Base-by-base conservation (phyloP, 176 grass and related monocot genomes). In the Oryza glaberrima region DNA sequence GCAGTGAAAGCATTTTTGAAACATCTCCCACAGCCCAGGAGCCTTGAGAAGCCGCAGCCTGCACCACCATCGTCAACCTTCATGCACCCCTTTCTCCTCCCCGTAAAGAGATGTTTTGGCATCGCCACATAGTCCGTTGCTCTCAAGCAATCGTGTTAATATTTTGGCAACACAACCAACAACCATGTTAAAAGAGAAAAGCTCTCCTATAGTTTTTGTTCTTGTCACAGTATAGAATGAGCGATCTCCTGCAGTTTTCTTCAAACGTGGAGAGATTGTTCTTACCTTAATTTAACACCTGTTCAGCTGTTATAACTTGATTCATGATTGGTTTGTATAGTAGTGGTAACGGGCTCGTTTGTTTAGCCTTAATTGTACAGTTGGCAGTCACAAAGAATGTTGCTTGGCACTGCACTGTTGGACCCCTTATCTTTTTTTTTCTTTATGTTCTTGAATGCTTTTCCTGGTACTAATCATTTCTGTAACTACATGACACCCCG, bases 1-100 rank as follows among this genome's bases (percentile, higher is more conserved):
- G 92, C 89, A 14, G 92, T 94, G 41, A 86, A 81, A 72, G 81
- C 92, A 80, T 94, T 94, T 76, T 60, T 91, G 22, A 94, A 89
- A 73, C 92, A 91, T 81, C 83, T 91, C 71, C 86, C 72, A 15
- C 86, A 79, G 32, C 60, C 58, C 80, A 22, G 35, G 48, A 45
- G 51, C 65, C 34, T 70, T 3, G 66, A 84, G 82, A 48, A 9
- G 1, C 44, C 0, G 0, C 82, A 10, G 23, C 67, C 41, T 47
- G 43, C 67, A 7, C 85, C 82, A 9, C 40, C 76, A 9, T 64
- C 36, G 36, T 38, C 75, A 48, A 28, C 72, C 17, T 56, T 66
- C 76, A 77, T 81, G 69, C 77, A 48, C 4, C 86, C 77, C 13
- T 47, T 91, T 10, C 77, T 85, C 9, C 70, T 77, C 65, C 80